phyloP scores from a whole-genome alignment of 1,284 basidiomycete genomes.

The Retiboletus fuscus region DNA sequence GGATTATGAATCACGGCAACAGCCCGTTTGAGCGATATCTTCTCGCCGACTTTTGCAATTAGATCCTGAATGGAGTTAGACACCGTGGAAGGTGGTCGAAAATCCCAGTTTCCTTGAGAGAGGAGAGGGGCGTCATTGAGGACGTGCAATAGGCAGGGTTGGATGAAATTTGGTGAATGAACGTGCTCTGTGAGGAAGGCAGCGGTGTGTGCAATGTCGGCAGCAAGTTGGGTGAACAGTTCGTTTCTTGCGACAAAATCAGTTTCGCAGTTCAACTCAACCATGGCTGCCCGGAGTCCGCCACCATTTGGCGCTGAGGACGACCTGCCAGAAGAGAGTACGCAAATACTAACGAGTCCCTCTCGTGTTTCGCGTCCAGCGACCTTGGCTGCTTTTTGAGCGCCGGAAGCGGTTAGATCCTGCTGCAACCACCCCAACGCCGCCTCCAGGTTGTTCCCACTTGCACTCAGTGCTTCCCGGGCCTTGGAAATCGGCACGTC shows the following conservation, averaged over 20 bases:
- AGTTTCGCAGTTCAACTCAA: conserved; percentile 97
- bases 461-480: conserved; percentile 84
- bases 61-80: conserved; percentile 80
- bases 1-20: conserved; percentile 74
- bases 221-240: conserved; percentile 82
- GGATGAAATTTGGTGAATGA: conserved; percentile 55
- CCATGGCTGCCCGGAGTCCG: conserved; percentile 82
- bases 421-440: conserved; percentile 87
- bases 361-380: conserved; percentile 79
- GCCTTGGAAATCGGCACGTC: conserved; percentile 90
- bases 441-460: conserved; percentile 78
- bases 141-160: conserved; percentile 60
- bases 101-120: conserved; percentile 56
- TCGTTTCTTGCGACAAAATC: conserved; percentile 94
- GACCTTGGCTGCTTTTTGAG: conserved; percentile 87
- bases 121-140: conserved; percentile 79
- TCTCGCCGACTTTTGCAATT: conserved; percentile 91
- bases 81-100: conserved; percentile 66
- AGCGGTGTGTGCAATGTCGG: conserved; percentile 88
- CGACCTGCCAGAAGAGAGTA: conserved; percentile 71
- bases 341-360: conserved; percentile 82
- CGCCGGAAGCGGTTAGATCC: conserved; percentile 78
- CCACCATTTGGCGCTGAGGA: conserved; percentile 50
- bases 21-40: conserved; percentile 84
- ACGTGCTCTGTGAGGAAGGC: conserved; percentile 79